These are phyloP conservation scores for Silene uniflora DNA, from an alignment of 148 eudicot species.

Conservation along the genomic window DNA sequence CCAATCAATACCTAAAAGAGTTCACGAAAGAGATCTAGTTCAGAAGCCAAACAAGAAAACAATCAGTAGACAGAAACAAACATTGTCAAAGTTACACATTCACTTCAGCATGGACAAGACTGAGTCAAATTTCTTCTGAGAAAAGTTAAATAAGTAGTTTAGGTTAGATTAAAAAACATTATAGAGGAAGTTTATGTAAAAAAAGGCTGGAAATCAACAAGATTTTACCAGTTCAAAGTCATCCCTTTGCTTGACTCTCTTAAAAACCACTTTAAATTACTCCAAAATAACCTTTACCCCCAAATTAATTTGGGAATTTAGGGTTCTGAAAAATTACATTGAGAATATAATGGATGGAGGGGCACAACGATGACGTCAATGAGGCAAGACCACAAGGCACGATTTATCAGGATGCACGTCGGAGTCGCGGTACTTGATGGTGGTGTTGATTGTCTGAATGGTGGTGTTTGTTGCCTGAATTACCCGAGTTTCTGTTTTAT, in stretches of 20 bases:
- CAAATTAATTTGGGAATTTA: too few species aligned
- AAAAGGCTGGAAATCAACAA: conserved; percentile 18
- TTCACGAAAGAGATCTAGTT: background rate
- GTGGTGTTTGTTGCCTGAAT: too few species aligned
- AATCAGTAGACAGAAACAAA: background rate
- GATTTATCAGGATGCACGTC: too few species aligned
- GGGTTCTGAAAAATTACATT: too few species aligned
- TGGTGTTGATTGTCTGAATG: too few species aligned
- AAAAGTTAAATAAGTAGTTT: background rate
- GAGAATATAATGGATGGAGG: too few species aligned
- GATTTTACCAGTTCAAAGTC: conserved; percentile 17
- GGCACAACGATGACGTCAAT: too few species aligned
- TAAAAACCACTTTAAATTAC: too few species aligned
- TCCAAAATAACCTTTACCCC: too few species aligned
- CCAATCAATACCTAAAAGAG: background rate
- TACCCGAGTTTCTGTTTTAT: too few species aligned
- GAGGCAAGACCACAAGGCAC: too few species aligned
- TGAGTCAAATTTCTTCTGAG: background rate
- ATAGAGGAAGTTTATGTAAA: background rate
- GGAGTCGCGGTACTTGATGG: too few species aligned
- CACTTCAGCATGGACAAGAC: conserved; percentile 9
- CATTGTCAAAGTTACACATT: background rate
- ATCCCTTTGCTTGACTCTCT: background rate
- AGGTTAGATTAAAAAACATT: background rate
- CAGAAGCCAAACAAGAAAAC: background rate